phyloP scores from a whole-genome alignment of 805 yeast genomes.

The Zygosaccharomyces kombuchaensis region DNA sequence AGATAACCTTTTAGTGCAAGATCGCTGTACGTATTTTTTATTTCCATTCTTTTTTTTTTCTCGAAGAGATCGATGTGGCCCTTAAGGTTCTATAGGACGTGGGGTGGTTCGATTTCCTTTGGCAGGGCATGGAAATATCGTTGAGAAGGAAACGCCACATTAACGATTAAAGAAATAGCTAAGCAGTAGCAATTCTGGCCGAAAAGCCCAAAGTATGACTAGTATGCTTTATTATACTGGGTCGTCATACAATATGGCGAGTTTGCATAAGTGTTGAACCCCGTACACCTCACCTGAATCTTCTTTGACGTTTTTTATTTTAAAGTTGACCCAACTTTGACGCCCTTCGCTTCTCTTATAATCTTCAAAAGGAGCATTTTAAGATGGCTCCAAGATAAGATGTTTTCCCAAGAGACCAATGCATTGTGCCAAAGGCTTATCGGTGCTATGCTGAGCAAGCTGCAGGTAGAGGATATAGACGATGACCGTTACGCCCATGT shows the following conservation, averaged over 20 bases:
- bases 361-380: background rate
- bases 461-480: slow-evolving; percentile 16
- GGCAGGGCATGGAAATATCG: background rate
- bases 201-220: too few relatives aligned
- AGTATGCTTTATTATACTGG: too few relatives aligned
- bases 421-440: slow-evolving; percentile 9
- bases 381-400: background rate
- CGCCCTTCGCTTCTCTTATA: background rate
- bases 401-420: slow-evolving; percentile 7
- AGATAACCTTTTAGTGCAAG: too few relatives aligned
- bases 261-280: background rate
- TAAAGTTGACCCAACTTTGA: background rate
- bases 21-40: too few relatives aligned
- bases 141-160: too few relatives aligned
- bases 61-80: background rate
- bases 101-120: background rate
- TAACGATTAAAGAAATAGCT: too few relatives aligned
- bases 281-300: background rate
- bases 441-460: slow-evolving; percentile 8
- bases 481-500: slow-evolving; percentile 25
- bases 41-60: background rate
- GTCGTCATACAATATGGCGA: too few relatives aligned
- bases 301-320: background rate
- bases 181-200: too few relatives aligned
- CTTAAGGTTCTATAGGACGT: background rate